Evolutionary conservation across 2,329 filamentous ascomycete genomes (phyloP).

Genomic region (Nannizziopsis arthrosporioides): DNA sequence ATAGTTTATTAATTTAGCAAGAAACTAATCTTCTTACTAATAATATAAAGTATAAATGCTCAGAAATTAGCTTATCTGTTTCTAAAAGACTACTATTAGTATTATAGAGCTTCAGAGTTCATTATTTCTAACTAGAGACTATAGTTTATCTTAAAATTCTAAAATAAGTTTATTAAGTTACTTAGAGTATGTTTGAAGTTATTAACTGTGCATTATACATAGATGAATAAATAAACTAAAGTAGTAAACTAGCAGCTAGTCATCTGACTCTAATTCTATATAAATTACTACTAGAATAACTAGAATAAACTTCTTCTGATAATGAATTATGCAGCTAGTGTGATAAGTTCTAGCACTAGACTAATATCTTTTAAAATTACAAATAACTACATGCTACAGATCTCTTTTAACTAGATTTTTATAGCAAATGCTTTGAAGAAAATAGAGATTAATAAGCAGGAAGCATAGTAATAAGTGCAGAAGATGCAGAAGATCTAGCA

Average conservation of each 20-base stretch:
- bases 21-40: neutral
- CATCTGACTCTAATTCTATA: neutral
- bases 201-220: too few relatives aligned
- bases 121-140: neutral
- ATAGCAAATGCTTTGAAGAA: too few relatives aligned
- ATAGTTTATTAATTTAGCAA: neutral
- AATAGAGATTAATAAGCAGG: too few relatives aligned
- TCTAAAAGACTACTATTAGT: neutral
- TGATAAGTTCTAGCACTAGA: neutral
- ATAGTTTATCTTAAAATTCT: neutral
- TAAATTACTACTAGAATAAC: neutral
- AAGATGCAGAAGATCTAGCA: too few relatives aligned
- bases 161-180: neutral
- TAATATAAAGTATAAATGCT: neutral
- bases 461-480: too few relatives aligned
- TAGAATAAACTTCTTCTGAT: neutral
- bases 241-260: neutral
- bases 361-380: neutral
- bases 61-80: neutral
- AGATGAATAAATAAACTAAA: too few relatives aligned
- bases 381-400: constrained; percentile 4
- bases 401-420: too few relatives aligned
- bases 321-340: neutral
- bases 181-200: too few relatives aligned
- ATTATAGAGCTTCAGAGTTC: neutral